A percentile compares a stretch with the other conserved stretches of the same genome.
Evolutionary conservation across 1,284 basidiomycete genomes (phyloP).

Genomic region (Tilletia horrida): DNA sequence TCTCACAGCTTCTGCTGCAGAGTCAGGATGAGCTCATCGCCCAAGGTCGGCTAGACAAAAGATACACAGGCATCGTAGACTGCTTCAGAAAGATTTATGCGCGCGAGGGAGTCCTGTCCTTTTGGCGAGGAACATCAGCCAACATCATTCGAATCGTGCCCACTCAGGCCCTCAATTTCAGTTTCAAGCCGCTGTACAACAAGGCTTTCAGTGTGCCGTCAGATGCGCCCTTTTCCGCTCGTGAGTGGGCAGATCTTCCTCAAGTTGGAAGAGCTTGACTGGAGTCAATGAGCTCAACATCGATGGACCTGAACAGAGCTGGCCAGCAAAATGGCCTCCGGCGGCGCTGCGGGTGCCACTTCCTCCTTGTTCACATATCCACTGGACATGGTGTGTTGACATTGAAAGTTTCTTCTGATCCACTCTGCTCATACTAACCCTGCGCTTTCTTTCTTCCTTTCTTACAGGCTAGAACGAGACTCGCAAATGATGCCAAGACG

Average conservation of each 20-base stretch:
- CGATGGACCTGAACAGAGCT: constrained; percentile 30
- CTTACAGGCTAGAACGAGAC: constrained; percentile 96
- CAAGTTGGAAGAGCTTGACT: background rate
- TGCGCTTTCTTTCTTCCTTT: too few relatives aligned
- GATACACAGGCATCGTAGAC: constrained; percentile 86
- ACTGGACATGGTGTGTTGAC: constrained; percentile 87
- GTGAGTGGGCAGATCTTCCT: background rate
- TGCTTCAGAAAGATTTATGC: constrained; percentile 81
- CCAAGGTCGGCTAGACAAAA: constrained; percentile 52
- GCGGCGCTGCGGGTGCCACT: constrained; percentile 94
- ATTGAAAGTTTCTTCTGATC: too few relatives aligned
- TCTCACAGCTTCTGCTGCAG: constrained; percentile 16
- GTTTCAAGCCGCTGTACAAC: constrained; percentile 63
- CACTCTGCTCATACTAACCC: too few relatives aligned
- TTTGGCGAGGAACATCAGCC: constrained; percentile 95
- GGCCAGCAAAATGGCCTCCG: constrained; percentile 76
- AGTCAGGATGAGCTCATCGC: constrained; percentile 50
- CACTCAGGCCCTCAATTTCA: constrained; percentile 91
- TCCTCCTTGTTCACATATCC: constrained; percentile 97
- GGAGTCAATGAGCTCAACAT: background rate
- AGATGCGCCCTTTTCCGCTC: constrained; percentile 43
- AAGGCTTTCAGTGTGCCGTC: constrained; percentile 38
- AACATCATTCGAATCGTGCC: constrained; percentile 99
- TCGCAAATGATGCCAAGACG: constrained; percentile 93
- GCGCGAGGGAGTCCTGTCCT: constrained; percentile 82